phyloP scores from a whole-genome alignment of 2,329 filamentous ascomycete species.

The Curvularia lunata region DNA sequence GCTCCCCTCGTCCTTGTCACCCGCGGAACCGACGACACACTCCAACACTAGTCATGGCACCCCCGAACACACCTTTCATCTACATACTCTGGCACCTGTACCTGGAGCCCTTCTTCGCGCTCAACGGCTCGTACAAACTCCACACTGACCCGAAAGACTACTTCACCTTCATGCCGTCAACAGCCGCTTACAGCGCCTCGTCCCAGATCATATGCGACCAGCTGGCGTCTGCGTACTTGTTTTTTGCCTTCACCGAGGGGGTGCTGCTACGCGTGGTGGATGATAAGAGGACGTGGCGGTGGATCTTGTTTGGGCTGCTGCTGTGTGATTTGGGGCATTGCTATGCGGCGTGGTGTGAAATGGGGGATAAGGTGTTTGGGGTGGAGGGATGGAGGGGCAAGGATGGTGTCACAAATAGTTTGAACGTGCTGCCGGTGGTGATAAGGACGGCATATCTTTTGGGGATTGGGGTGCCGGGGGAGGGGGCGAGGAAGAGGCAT shows the following conservation, averaged over 20 bases:
- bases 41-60: slow-evolving; percentile 20
- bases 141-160: slow-evolving; percentile 61
- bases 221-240: slow-evolving; percentile 76
- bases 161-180: slow-evolving; percentile 65
- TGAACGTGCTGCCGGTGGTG: slow-evolving; percentile 40
- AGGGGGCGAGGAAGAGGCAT: neutral
- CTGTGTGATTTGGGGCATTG: slow-evolving; percentile 78
- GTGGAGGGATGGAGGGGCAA: slow-evolving; percentile 41
- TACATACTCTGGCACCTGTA: slow-evolving; percentile 78
- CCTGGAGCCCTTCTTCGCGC: slow-evolving; percentile 66
- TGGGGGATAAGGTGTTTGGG: slow-evolving; percentile 38
- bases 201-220: slow-evolving; percentile 69
- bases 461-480: slow-evolving; percentile 37
- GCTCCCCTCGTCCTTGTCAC: too few species aligned
- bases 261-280: slow-evolving; percentile 72
- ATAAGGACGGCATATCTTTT: slow-evolving; percentile 48
- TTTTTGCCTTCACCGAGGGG: slow-evolving; percentile 79
- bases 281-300: slow-evolving; percentile 72
- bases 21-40: slow-evolving; percentile 1
- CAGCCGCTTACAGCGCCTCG: slow-evolving; percentile 51
- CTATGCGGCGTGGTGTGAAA: slow-evolving; percentile 50
- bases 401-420: slow-evolving; percentile 49
- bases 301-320: slow-evolving; percentile 69
- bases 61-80: slow-evolving; percentile 55
- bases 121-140: slow-evolving; percentile 61